Conservation (phyloP, 495 filamentous ascomycete species). For the Penicillium bialowiezense region DNA sequence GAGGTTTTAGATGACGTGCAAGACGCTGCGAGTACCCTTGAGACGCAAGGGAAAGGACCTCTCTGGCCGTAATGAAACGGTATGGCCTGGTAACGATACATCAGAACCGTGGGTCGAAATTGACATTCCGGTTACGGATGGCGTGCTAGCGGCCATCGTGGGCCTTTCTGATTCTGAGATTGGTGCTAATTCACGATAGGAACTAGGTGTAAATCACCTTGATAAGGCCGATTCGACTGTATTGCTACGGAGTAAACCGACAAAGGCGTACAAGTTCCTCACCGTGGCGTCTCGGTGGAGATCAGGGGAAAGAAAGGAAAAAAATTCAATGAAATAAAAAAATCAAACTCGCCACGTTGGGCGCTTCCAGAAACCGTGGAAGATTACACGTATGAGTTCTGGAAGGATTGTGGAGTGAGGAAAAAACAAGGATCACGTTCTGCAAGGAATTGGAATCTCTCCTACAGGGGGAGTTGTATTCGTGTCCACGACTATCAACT, state of each 20-base stretch:
- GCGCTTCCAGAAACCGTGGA: conserved; percentile 8
- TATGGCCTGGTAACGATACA: not conserved
- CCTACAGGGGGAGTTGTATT: not conserved
- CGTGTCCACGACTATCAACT: too few relatives aligned
- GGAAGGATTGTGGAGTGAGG: conserved; percentile 4
- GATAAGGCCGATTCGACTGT: too few relatives aligned
- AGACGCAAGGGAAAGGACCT: conserved; percentile 14
- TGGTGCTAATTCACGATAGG: conserved; percentile 4
- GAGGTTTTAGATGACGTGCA: conserved; percentile 4
- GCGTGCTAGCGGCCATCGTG: conserved; percentile 25
- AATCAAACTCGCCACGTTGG: conserved; percentile 7
- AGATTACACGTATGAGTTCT: conserved; percentile 9
- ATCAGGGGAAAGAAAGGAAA: conserved; percentile 3
- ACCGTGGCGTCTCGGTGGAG: conserved; percentile 1
- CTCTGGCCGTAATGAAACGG: not conserved
- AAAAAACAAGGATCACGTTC: conserved; percentile 4
- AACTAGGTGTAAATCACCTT: not conserved
- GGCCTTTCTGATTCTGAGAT: conserved; percentile 8
- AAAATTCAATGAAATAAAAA: not conserved
- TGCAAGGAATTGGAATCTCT: not conserved
- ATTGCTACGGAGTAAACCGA: not conserved
- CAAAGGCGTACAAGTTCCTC: not conserved
- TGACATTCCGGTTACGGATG: conserved; percentile 27
- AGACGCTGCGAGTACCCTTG: not conserved
- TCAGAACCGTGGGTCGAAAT: conserved; percentile 25